These are phyloP conservation scores for Tetracladium maxilliforme DNA, from an alignment of 2,329 filamentous ascomycete genomes.

Conservation along the genomic window DNA sequence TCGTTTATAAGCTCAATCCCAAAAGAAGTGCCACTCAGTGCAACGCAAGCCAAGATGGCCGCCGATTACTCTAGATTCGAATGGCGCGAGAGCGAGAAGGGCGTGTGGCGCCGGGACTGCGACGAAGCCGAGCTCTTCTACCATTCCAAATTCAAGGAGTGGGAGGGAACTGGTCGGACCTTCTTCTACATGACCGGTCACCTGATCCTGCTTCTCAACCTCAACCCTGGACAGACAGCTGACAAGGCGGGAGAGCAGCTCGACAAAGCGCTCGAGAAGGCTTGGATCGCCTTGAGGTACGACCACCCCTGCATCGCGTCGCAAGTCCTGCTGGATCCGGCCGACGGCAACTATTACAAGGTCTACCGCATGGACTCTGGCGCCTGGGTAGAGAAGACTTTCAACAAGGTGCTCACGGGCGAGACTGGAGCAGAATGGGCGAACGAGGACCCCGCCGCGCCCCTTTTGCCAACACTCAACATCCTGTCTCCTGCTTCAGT, in stretches of 20 bases:
- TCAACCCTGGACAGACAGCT: constrained; percentile 1
- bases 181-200: constrained; percentile 22
- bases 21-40: too few species aligned
- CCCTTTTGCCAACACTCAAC: constrained; percentile 16
- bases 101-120: constrained; percentile 17
- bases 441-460: constrained; percentile 18
- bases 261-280: constrained; percentile 15
- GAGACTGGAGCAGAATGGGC: constrained; percentile 16
- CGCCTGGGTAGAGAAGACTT: constrained; percentile 15
- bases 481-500: constrained; percentile 10
- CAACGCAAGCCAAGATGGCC: constrained; percentile 3
- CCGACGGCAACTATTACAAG: constrained; percentile 12
- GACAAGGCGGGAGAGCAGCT: constrained; percentile 7
- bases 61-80: too few species aligned
- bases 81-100: constrained; percentile 13
- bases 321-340: constrained; percentile 7
- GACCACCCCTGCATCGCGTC: constrained; percentile 18
- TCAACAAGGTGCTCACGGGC: constrained; percentile 9
- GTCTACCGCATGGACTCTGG: constrained; percentile 10
- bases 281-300: constrained; percentile 17
- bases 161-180: constrained; percentile 19
- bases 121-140: constrained; percentile 27
- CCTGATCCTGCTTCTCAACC: background rate
- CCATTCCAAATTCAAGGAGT: constrained; percentile 16
- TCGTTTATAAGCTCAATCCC: too few species aligned